Evolutionary conservation across 768 basidiomycete genomes (phyloP), one percentile per base, ranked within the genome.

Genomic region (Tricholoma sp.): DNA sequence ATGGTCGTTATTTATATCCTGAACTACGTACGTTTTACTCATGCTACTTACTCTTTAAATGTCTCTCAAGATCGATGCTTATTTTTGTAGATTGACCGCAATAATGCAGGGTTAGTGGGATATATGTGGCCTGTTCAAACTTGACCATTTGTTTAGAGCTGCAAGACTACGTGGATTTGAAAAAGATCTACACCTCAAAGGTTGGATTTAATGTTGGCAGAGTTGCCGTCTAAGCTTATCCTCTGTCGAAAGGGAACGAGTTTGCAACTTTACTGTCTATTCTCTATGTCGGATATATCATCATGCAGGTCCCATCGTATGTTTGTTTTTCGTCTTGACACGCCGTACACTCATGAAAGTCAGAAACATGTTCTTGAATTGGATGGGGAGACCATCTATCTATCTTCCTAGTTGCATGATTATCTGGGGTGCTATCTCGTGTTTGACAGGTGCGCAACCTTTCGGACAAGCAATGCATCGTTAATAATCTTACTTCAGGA

Each of bases 251-350:
- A 55, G 65, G 61, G 42, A 59, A 76, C n/a, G 75, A 88, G 61
- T 89, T 88, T 64, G 76, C 80, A 6, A 80, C 82, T 3, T 65
- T 88, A 9, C 64, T 88, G 34, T 80, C 82, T 44, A 77, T 83
- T 52, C 75, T 88, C 49, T 88, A 86, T 60, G 74, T 86, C 32
- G 87, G 86, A 13, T 87, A 88, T 59, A 79, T 83, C 57, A 63
- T 85, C 32, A 86, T 88, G 87, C 87, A 88, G 66, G 75, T 88
- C 28, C 86, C 86, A 33, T 87, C 84, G 84, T 86, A 61, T 64
- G 82, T 12, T 44, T 50, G 11, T 24, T 29, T 31, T 50, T 24
- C 11, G 52, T 31, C 41, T 31, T 33, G 45, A 34, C n/a, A 47
- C 20, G 28, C 13, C 8, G 17, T 18, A 36, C 49, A 52, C 47